Evolutionary conservation across 768 basidiomycete genomes (phyloP), one percentile per base, ranked within the genome.

Genomic region (Pleurotus eryngii): DNA sequence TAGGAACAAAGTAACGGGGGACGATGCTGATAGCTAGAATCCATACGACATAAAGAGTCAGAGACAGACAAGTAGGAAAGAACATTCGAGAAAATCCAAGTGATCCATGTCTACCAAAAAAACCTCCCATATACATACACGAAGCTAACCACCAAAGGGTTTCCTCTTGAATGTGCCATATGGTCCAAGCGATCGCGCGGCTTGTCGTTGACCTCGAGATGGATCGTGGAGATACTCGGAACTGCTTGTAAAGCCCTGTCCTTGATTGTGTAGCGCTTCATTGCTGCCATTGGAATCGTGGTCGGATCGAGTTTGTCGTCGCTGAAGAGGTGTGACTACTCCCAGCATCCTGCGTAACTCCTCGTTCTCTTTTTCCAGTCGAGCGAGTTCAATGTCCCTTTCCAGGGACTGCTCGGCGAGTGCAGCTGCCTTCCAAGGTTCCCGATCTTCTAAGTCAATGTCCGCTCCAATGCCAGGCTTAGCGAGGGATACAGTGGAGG

Each of bases 301-400:
- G 14, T 51, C 17, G 39, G 22, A 42, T 17, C 42, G 42, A 1
- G 38, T 18, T 26, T 43, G 51, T 20, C 61, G 65, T 40, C 64
- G 64, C 22, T 63, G 62, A 27, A 68, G 69, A 14, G 65, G 64
- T 6, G 75, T 71, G 20, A 72, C 59, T 15, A 86, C 69, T 0
- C 82, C 85, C 59, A 92, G 69, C 76, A 98, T 74, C 57, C 84
- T 78, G 63, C 88, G 79, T 60, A 99, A 72, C 61, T 90, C 81
- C 53, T 83, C 81, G 67, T 99, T 98, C 76, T 99, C 96, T 62
- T 79, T 83, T 72, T 95, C 87, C 40, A 99, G 75, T 50, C 94
- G 79, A 30, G 85, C 82, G 2, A 99, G 83, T 73, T 99, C 96
- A 65, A 86, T 87, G 68, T 98, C 97, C 59, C 95, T 79, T 65